Base-by-base conservation (phyloP, 176 grass and related monocot genomes). In the Oryza longistaminata region DNA sequence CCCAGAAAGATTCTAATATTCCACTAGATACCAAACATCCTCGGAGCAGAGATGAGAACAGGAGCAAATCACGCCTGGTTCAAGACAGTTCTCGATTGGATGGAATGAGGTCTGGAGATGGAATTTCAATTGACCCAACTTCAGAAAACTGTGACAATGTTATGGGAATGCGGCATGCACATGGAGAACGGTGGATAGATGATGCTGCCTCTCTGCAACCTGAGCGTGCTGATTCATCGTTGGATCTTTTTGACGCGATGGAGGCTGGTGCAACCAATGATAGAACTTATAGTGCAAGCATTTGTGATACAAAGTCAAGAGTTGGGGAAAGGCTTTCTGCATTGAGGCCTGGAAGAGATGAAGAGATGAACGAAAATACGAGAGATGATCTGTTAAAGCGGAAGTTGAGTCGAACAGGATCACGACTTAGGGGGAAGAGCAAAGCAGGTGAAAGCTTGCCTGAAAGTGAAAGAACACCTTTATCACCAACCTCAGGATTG, bases 1-100 rank as follows among this genome's bases (percentile, higher is more conserved):
- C 87, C 78, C 87, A 85, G 73, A 94, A 90, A 85, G 92, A 91
- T 88, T 69, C 82, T 75, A 97, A 70, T 71, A 74, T 86, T 86
- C 84, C 81, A 79, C 62, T 79, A 9, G 93, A 88, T 83, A 74
- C 74, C 65, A 92, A 89, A 66, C 89, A 90, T 90, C 37, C 76
- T 62, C 88, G 83, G 64, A 78, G 46, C 53, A 95, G 83, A 84
- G 96, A 99, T 14, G 95, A 97, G 19, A 85, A 49, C 44, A 90
- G 87, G 89, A 73, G 79, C 37, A 99, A 91, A 94, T 83, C 76
- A 33, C 88, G 93, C 10, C 82, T 80, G 78, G 62, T 78, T 88
- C 74, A 83, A 70, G 87, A 86, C 33, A 71, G 35, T 76, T 74
- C 85, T 88, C 75, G 68, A 31, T 65, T 88, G 45, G 88, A 87